Base-by-base conservation (phyloP, 306 rosid species). In the Canavalia gladiata region DNA sequence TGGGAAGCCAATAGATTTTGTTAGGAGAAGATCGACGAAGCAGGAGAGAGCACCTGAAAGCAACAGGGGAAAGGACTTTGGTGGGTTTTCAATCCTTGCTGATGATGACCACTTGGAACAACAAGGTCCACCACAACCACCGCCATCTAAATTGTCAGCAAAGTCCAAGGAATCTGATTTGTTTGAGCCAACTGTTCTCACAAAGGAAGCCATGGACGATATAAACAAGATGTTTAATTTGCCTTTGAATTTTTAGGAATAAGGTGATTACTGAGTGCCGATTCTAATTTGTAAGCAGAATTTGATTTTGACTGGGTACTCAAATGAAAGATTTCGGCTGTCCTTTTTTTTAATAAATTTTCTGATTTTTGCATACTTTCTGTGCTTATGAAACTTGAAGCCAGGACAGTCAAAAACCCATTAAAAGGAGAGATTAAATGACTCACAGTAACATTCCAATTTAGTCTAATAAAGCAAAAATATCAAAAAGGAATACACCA, bases 1-100 rank as follows among this genome's bases (percentile, higher is more conserved):
- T 81, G 99, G 98, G 77, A 88, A 93, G 87, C 97, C 99, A 13
- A 95, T 95, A 2, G 97, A 95, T 35, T 95, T 95, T 77, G 88
- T 89, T 33, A 84, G 99, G 79, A 86, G 80, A 80, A 91, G 97
- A 81, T 83, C 87, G 28, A 81, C 55, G 71, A 90, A 82, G 81
- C 90, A 78, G 71, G 97, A 87, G 74, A 95, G 85, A 59, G 90
- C 78, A 69, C 83, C 87, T 0, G 88, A 76, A 39, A 51, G 51
- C 85, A 73, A 82, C n/a, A 84, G 35, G 10, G 33, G 77, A 74
- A 84, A 74, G 49, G 90, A 87, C 52, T 56, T 84, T 42, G 87
- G 88, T 72, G 93, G 94, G 77, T 93, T 95, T 87, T 77, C 96
- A 68, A 95, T 95, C 77, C 96, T 95, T 74, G 87, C 87, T 58